These are phyloP conservation scores for Blastomyces gilchristii DNA, from an alignment of 2,329 filamentous ascomycete species.

Conservation along the genomic window DNA sequence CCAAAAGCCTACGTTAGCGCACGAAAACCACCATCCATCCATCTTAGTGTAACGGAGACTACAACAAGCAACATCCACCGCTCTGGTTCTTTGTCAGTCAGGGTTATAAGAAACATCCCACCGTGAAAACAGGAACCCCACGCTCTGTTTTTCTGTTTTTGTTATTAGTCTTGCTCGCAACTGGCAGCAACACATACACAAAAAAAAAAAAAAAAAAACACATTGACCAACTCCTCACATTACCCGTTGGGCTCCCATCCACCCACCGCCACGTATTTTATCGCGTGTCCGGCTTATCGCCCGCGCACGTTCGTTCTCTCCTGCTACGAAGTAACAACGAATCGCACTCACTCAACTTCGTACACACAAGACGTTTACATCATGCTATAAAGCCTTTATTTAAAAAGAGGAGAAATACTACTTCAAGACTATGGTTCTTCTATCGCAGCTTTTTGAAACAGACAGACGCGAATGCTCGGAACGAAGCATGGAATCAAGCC, in stretches of 20 bases:
- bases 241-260: constrained; percentile 4
- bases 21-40: background rate
- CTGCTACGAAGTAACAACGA: background rate
- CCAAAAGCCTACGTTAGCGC: background rate
- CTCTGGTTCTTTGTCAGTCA: background rate
- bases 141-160: background rate
- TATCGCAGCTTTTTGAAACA: constrained; percentile 28
- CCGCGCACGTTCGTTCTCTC: background rate
- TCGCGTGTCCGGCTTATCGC: constrained; percentile 1
- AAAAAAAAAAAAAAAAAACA: background rate
- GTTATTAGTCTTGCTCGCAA: background rate
- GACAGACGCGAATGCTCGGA: constrained; percentile 24
- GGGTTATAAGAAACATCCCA: background rate
- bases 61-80: background rate
- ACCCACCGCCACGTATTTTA: constrained; percentile 11
- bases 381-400: background rate
- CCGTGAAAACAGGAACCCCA: background rate
- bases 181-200: background rate
- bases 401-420: background rate
- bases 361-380: background rate
- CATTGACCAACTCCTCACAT: constrained; percentile 1
- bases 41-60: background rate
- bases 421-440: constrained; percentile 24
- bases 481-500: constrained; percentile 18
- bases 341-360: background rate